phyloP scores from a whole-genome alignment of 306 rosid species.

The Castanopsis chinensis region DNA sequence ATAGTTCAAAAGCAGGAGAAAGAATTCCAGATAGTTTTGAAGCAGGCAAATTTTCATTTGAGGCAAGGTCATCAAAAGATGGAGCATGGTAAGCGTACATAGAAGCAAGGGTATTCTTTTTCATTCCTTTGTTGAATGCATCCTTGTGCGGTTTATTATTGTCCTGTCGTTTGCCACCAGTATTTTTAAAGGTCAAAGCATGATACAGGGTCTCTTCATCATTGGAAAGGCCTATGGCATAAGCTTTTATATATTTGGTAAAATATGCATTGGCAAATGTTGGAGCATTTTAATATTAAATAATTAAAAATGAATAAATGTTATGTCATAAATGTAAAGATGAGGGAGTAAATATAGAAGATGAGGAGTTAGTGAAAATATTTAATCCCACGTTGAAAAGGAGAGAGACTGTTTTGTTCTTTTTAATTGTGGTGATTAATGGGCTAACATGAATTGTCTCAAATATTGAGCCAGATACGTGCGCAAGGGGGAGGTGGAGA shows the following conservation, averaged over 20 bases:
- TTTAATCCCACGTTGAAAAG: no score
- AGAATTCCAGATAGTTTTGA: slow-evolving; percentile 16
- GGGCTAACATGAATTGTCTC: no score
- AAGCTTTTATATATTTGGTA: background rate
- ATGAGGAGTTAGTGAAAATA: no score
- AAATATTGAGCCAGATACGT: no score
- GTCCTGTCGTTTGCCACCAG: background rate
- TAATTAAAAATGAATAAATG: no score
- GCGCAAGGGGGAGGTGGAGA: no score
- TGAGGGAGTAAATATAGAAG: no score
- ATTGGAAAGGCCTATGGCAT: background rate
- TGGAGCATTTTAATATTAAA: no score
- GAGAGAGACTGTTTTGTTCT: no score
- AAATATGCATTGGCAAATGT: background rate
- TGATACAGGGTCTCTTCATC: background rate
- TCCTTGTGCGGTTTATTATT: background rate
- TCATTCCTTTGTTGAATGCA: slow-evolving; percentile 1
- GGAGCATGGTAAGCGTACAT: slow-evolving; percentile 81
- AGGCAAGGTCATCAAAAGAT: slow-evolving; percentile 90
- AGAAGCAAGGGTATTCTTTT: background rate
- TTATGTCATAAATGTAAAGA: no score
- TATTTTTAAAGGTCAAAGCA: background rate
- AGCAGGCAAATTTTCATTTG: slow-evolving; percentile 76
- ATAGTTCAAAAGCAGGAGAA: slow-evolving; percentile 40
- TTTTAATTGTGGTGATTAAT: no score